Evolutionary conservation across 2,329 filamentous ascomycete species (phyloP), one percentile per base, ranked within the genome.

Genomic region (Aurifilum marmelostoma): DNA sequence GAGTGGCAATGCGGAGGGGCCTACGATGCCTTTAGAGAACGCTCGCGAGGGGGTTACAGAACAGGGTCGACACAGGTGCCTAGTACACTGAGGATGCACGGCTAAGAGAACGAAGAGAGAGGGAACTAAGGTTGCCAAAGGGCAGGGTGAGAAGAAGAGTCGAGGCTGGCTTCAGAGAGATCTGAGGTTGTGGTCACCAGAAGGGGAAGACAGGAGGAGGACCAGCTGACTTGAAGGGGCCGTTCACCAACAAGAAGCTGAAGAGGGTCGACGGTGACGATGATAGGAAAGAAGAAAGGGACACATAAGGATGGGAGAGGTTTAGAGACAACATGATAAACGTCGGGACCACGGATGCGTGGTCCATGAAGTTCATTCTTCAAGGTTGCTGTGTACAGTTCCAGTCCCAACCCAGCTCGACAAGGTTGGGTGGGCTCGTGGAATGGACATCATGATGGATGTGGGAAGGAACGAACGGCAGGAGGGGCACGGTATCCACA

Each of bases 341-440:
- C 66, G 43, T 59, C 50, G 66, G 61, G 59, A 67, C 65, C 65
- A 62, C 65, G 58, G 65, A 67, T 61, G 65, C 43, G 43, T 62
- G 61, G 61, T 63, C 34, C 18, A 50, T 29, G 65, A 67, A 60
- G 65, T 62, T 67, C 65, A 62, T 67, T 67, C 65, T 67, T 65
- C 63, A 65, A 65, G 63, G 63, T 59, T 67, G 65, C 61, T 67
- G 65, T 67, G 58, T 67, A 67, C 65, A 60, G 47, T 67, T 67
- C 65, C 65, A 67, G 65, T 67, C 65, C 59, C 56, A 47, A 67
- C 65, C 59, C 59, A 60, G 56, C 65, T 67, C 18, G 65, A 67
- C 65, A 67, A 67, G 65, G 65, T 50, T 67, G 52, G 65, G 52
- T 47, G 61, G 61, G 61, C 61, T 66, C 65, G 52, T 67, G 65